These are phyloP conservation scores for Pichia heedii DNA, from an alignment of 805 yeast genomes.

Conservation along the genomic window DNA sequence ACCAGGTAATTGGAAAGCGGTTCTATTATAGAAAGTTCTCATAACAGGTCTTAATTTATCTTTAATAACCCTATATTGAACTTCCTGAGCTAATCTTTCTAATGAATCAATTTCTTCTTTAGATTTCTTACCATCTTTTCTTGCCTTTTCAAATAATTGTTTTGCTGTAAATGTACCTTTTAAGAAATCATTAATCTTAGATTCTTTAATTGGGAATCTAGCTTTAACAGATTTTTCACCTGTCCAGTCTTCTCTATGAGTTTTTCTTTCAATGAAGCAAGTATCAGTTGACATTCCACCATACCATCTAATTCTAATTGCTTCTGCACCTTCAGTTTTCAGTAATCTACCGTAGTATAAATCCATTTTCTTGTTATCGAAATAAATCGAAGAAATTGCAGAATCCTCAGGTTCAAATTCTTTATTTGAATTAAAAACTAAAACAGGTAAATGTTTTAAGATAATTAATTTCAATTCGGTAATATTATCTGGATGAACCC, in stretches of 20 bases:
- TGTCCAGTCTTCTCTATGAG: conserved; percentile 99
- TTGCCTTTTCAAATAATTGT: conserved; percentile 85
- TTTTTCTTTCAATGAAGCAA: conserved; percentile 92
- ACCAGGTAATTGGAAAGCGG: conserved; percentile 98
- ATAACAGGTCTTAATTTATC: conserved; percentile 86
- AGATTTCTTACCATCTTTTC: conserved; percentile 87
- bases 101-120: conserved; percentile 81
- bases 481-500: conserved; percentile 99
- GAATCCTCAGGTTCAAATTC: conserved; percentile 92
- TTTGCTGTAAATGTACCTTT: conserved; percentile 77
- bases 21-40: conserved; percentile 93
- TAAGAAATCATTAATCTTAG: conserved; percentile 76
- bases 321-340: conserved; percentile 98
- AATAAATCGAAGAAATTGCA: conserved; percentile 95
- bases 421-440: conserved; percentile 92
- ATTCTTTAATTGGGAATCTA: conserved; percentile 86
- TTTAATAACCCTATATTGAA: conserved; percentile 81
- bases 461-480: conserved; percentile 91
- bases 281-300: conserved; percentile 95
- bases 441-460: conserved; percentile 90
- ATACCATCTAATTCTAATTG: conserved; percentile 96
- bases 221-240: conserved; percentile 99
- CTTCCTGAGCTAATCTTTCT: conserved; percentile 87
- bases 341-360: conserved; percentile 89
- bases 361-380: conserved; percentile 83